A percentile compares a stretch with the other conserved stretches of the same genome.
phyloP scores from a whole-genome alignment of 306 rosid genomes.

The Clitoria ternatea region DNA sequence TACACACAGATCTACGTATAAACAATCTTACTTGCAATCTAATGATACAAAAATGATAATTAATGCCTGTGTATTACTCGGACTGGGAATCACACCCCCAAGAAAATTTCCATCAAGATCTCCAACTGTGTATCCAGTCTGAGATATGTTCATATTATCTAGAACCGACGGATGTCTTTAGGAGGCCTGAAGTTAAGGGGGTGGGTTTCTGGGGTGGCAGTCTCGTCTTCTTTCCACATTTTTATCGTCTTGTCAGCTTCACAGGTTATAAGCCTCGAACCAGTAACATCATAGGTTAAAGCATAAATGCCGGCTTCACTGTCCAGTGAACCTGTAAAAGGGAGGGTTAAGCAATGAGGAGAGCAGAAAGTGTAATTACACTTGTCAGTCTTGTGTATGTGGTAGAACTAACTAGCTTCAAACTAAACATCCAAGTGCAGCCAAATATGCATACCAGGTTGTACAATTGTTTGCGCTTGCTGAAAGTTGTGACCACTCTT shows the following conservation, averaged over 20 bases:
- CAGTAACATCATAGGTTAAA: constrained; percentile 65
- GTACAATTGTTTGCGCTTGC: constrained; percentile 93
- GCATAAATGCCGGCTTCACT: constrained; percentile 98
- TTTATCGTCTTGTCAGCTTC: constrained; percentile 98
- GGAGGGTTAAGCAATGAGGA: not conserved
- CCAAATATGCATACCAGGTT: constrained; percentile 60
- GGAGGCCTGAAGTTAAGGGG: constrained; percentile 92
- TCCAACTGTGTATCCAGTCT: not conserved
- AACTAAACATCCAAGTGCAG: not conserved
- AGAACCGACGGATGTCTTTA: constrained; percentile 82
- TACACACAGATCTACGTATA: not conserved
- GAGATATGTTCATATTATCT: constrained; percentile 4
- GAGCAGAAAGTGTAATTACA: not conserved
- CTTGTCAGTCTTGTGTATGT: not conserved
- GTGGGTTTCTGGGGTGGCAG: constrained; percentile 86
- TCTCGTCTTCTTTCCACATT: constrained; percentile 98
- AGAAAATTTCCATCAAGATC: constrained; percentile 18
- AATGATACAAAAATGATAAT: constrained; percentile 5
- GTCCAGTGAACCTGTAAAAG: constrained; percentile 76
- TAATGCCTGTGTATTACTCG: not conserved
- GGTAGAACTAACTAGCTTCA: not conserved
- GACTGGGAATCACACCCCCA: not conserved
- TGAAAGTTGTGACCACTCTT: constrained; percentile 96
- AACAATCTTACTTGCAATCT: not conserved
- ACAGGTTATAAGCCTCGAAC: constrained; percentile 79